Conservation (phyloP, 106 monocot species). For the Ottelia alismoides region DNA sequence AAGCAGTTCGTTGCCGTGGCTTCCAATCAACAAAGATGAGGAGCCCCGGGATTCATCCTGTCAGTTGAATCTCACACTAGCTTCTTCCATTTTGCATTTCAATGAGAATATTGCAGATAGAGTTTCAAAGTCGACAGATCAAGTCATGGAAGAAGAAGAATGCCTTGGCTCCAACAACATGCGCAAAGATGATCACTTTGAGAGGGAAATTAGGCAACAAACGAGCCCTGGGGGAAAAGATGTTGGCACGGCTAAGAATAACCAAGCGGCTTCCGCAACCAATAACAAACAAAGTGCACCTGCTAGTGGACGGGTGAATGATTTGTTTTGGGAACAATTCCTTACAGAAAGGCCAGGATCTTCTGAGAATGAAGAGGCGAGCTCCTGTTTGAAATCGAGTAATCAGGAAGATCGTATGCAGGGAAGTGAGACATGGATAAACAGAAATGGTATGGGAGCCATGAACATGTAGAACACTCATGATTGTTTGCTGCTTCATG, state of each 20-base stretch:
- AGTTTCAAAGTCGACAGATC: slow-evolving; percentile 4
- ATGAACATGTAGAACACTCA: no score
- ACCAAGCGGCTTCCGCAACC: neutral
- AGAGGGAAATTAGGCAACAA: slow-evolving; percentile 2
- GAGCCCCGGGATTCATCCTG: slow-evolving; percentile 31
- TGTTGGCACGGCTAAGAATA: no score
- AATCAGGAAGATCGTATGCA: slow-evolving; percentile 13
- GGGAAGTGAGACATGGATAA: slow-evolving; percentile 6
- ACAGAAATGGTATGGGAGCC: slow-evolving; percentile 21
- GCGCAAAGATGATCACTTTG: slow-evolving; percentile 4
- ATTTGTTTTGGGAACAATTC: slow-evolving; percentile 91
- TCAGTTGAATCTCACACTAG: slow-evolving; percentile 63
- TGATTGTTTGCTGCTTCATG: no score
- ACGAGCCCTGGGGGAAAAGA: neutral
- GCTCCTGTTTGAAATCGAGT: slow-evolving; percentile 29
- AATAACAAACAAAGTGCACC: slow-evolving; percentile 20
- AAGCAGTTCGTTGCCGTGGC: slow-evolving; percentile 14
- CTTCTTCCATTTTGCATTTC: slow-evolving; percentile 41
- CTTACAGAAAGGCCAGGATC: slow-evolving; percentile 71
- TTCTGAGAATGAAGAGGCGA: slow-evolving; percentile 59
- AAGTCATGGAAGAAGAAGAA: slow-evolving; percentile 2
- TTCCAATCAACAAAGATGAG: slow-evolving; percentile 11
- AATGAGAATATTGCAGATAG: slow-evolving; percentile 9
- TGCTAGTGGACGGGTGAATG: slow-evolving; percentile 34
- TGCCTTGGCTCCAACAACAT: slow-evolving; percentile 1